Base-by-base conservation (phyloP, 208 protist genomes). In the Jaenimonas drosophilae region DNA sequence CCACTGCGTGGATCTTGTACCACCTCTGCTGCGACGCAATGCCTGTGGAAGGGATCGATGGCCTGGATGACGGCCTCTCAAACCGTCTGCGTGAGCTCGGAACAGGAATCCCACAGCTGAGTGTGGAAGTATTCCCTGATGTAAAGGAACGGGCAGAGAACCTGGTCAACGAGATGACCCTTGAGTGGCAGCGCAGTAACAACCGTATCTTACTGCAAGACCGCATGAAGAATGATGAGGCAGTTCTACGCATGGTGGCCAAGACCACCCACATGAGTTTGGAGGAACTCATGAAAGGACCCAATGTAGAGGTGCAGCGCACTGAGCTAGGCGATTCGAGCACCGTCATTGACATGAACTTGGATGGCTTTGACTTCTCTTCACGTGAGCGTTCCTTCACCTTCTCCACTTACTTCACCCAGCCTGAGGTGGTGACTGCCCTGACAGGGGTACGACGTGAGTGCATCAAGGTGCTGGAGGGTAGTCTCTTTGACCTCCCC, bases 391-490 rank as follows among this genome's bases (percentile, higher is more conserved):
- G 66, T 16, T 52, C 76, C 42, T 96, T 96, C 50, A 93, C 70
- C 40, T 96, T 96, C 43, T 81, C 81, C 3, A 95, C 91, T 2
- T 96, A 96, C 64, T 96, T 90, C 57, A 96, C 88, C 1, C 88
- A 96, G 64, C 82, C 78, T 2, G 81, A 96, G 62, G 88, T 96
- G 21, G 75, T 96, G 14, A 78, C 75, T 26, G 88, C 91, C 3
- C 54, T 96, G 41, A 91, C 85, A 4, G 81, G 79, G 5, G 86
- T 96, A 29, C 72, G 76, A 4, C 70, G 79, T 11, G 86, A 89
- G 68, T 94, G 88, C 59, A 76, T 94, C 57, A 74, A 81, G 67
- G 88, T 94, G 47, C 64, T 95, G 27, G 83, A 91, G 57, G 76
- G 64, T 11, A 82, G 73, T 49, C 59, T 96, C 25, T 96, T 96